These are phyloP conservation scores for Brassica incana DNA, from an alignment of 345 rosid genomes.

Conservation along the genomic window DNA sequence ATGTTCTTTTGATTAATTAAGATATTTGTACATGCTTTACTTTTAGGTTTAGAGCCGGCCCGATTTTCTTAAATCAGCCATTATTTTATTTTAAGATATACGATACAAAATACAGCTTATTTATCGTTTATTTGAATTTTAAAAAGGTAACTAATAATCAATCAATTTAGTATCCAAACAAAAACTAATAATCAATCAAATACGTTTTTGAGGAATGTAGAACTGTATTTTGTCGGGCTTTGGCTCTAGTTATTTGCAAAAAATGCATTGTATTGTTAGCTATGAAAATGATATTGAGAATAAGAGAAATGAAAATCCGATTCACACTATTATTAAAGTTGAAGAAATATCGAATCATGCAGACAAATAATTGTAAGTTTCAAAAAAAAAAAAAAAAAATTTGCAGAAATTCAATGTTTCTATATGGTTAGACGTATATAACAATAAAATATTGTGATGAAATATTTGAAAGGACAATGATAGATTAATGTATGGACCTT, in stretches of 20 bases:
- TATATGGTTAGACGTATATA: conserved; percentile 14
- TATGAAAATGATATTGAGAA: not conserved
- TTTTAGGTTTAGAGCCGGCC: not conserved
- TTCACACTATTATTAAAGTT: conserved; percentile 7
- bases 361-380: not conserved
- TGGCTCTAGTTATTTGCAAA: not conserved
- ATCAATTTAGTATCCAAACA: not conserved
- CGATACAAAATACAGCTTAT: not conserved
- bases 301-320: conserved; percentile 8
- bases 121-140: not conserved
- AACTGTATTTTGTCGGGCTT: not conserved
- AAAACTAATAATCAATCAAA: not conserved
- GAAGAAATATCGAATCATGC: conserved; percentile 21
- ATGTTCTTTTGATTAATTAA: not conserved
- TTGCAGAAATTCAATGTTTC: conserved; percentile 28
- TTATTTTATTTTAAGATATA: not conserved
- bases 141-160: not conserved
- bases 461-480: conserved; percentile 25
- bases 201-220: not conserved
- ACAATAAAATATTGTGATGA: not conserved
- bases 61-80: not conserved
- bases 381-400: too few relatives aligned
- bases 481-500: conserved; percentile 16
- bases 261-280: not conserved
- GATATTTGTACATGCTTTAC: not conserved